Evolutionary conservation across 805 yeast species (phyloP).

Genomic region (Saturnispora quitensis): DNA sequence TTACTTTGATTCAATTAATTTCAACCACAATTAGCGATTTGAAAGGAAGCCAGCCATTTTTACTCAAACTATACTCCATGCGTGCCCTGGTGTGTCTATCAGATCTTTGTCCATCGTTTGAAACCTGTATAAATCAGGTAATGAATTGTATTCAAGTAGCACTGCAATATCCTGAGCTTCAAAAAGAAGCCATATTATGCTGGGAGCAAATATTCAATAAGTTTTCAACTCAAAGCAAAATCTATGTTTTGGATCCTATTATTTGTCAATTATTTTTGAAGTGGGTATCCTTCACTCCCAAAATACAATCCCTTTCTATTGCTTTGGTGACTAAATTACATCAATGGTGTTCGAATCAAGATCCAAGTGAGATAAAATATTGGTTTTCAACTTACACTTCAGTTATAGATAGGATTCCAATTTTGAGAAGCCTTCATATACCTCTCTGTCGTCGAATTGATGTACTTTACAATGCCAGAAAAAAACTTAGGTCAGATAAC

Average conservation of each 20-base stretch:
- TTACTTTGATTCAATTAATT: constrained; percentile 71
- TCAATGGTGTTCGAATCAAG: constrained; percentile 7
- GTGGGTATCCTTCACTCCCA: constrained; percentile 43
- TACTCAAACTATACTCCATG: constrained; percentile 63
- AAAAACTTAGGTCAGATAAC: constrained; percentile 53
- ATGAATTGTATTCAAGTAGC: constrained; percentile 80
- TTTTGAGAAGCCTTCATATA: constrained; percentile 6
- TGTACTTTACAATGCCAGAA: constrained; percentile 34
- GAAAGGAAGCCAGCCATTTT: constrained; percentile 60
- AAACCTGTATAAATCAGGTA: constrained; percentile 67
- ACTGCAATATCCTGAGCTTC: constrained; percentile 52
- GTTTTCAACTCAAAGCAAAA: constrained; percentile 48
- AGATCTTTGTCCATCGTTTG: constrained; percentile 34
- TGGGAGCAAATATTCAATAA: constrained; percentile 54
- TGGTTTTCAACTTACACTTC: constrained; percentile 8
- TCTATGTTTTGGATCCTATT: constrained; percentile 62
- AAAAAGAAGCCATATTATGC: constrained; percentile 53
- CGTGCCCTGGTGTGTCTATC: constrained; percentile 66
- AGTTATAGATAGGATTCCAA: constrained; percentile 5
- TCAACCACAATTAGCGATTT: constrained; percentile 71
- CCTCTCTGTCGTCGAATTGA: constrained; percentile 13
- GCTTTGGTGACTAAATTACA: constrained; percentile 3
- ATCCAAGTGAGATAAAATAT: constrained; percentile 5
- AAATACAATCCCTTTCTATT: constrained; percentile 41
- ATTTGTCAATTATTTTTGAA: constrained; percentile 65